phyloP scores from a whole-genome alignment of 257 asterid genomes.

The Primulina eburnea region DNA sequence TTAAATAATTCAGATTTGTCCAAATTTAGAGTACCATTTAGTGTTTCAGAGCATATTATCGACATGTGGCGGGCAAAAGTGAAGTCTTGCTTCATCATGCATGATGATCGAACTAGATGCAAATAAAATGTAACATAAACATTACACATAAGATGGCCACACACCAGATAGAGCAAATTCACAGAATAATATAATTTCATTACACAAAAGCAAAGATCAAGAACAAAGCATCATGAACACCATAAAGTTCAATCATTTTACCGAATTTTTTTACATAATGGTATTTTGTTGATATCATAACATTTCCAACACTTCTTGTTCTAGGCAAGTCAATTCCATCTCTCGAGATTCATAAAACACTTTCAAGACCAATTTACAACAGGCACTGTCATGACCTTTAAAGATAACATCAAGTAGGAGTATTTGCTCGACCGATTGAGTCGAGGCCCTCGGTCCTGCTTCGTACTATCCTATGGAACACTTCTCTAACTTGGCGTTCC shows the following conservation, averaged over 20 bases:
- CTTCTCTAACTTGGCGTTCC: slow-evolving; percentile 76
- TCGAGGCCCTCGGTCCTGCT: slow-evolving; percentile 71
- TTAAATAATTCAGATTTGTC: no score
- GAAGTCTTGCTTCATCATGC: slow-evolving; percentile 2
- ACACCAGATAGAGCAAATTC: slow-evolving; percentile 2
- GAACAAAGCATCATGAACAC: slow-evolving; percentile 23
- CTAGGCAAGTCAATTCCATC: not conserved
- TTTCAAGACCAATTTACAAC: not conserved
- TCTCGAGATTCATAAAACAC: not conserved
- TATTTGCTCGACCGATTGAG: slow-evolving; percentile 37
- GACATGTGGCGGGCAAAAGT: not conserved
- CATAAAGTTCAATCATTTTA: slow-evolving; percentile 26
- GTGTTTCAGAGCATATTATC: not conserved
- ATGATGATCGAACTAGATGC: not conserved
- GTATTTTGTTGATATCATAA: slow-evolving; percentile 17
- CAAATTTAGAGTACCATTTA: no score
- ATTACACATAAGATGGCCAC: not conserved
- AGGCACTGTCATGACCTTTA: not conserved
- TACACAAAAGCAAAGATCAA: not conserved
- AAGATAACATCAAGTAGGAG: slow-evolving; percentile 29
- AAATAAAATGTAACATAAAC: not conserved
- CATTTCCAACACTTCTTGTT: slow-evolving; percentile 4
- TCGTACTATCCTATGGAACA: slow-evolving; percentile 70
- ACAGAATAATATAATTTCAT: slow-evolving; percentile 24
- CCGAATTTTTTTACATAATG: slow-evolving; percentile 29